Conservation (phyloP, 129 eudicot genomes). For the Helichrysum umbraculigerum region DNA sequence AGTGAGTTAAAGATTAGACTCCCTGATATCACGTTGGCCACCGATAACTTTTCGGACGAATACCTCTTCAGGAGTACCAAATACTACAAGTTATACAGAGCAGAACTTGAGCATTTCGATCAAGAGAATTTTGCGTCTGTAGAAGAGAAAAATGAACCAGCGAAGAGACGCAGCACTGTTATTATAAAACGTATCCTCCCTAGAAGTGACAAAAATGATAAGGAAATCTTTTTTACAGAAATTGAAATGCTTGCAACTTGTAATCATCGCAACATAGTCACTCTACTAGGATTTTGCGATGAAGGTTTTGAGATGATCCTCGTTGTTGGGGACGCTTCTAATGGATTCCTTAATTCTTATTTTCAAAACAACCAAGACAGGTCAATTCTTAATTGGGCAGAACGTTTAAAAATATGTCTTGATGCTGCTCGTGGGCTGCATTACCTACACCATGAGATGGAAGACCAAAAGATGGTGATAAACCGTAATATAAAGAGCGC, state of each 20-base stretch:
- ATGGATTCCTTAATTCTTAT: not conserved
- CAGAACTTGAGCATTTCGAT: not conserved
- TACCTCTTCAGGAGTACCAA: not conserved
- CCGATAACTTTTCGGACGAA: not conserved
- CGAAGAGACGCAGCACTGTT: not conserved
- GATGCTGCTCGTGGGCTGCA: not conserved
- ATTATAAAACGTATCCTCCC: not conserved
- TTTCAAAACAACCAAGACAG: not conserved
- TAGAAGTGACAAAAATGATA: not conserved
- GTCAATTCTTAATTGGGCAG: not conserved
- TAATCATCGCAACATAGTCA: not conserved
- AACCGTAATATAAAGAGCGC: fast-evolving
- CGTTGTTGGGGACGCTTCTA: not conserved
- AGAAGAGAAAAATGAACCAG: not conserved
- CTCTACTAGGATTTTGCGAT: constrained; percentile 12
- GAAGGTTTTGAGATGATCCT: not conserved
- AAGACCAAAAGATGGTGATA: not conserved
- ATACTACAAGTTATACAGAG: not conserved
- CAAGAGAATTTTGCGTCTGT: not conserved
- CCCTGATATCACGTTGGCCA: not conserved
- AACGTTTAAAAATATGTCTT: not conserved
- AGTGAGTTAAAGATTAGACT: not conserved
- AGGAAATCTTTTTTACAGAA: not conserved
- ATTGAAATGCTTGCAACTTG: constrained; percentile 1
- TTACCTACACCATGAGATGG: not conserved